These are phyloP conservation scores for Delonix regia DNA, from an alignment of 306 rosid genomes.

Conservation along the genomic window DNA sequence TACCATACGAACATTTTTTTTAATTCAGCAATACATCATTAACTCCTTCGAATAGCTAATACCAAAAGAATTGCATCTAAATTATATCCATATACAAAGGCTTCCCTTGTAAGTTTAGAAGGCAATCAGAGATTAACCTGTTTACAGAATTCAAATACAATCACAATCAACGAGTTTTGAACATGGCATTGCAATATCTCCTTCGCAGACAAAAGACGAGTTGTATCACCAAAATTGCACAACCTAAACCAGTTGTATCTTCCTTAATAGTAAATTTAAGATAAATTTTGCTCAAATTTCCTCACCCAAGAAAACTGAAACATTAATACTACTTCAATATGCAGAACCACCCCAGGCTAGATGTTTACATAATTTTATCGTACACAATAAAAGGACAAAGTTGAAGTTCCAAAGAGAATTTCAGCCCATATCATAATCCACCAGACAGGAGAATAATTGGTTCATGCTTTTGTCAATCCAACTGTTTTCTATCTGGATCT, in stretches of 20 bases:
- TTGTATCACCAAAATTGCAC: neutral
- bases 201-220: neutral
- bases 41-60: neutral
- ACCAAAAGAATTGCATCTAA: neutral
- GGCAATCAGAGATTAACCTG: neutral
- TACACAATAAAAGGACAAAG: neutral
- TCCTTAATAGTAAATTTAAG: neutral
- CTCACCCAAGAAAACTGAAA: conserved; percentile 13
- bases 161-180: conserved; percentile 22
- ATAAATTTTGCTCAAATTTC: neutral
- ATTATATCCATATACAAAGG: neutral
- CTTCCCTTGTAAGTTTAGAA: neutral
- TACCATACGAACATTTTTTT: neutral
- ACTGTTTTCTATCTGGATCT: neutral
- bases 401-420: conserved; percentile 13
- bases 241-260: neutral
- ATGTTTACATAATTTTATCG: neutral
- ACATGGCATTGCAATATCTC: neutral
- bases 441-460: conserved; percentile 8
- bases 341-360: neutral
- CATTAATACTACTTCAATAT: neutral
- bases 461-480: conserved; percentile 15
- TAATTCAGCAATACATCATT: neutral
- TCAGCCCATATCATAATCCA: conserved; percentile 15
- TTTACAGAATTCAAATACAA: neutral